Base-by-base conservation (phyloP, 2,329 filamentous ascomycete genomes). In the Lasiodiplodia gonubiensis region DNA sequence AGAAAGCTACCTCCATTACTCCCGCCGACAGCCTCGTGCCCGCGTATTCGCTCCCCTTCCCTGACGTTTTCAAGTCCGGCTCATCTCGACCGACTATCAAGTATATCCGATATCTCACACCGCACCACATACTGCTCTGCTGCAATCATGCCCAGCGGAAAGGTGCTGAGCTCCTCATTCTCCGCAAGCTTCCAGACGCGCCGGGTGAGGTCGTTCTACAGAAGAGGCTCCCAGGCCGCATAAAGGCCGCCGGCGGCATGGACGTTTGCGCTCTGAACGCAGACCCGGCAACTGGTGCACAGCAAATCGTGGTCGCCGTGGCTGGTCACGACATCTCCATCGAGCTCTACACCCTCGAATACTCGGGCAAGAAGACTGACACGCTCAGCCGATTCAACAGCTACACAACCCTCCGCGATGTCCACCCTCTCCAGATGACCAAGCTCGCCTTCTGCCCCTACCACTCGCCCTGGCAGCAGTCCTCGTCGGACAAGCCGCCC, bases 261-360 rank as follows among this genome's bases (percentile, higher is more conserved):
- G 92, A 95, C 61, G 88, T 94, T 60, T 88, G 88, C 68, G 88
- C 90, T 68, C 84, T 97, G 5, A 81, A 86, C 12, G 80, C 85
- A 0, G 82, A 85, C 21, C 49, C 57, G 21, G 80, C 85, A 1
- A 81, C 88, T 63, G 87, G 86, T 64, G 88, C 91, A 68, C 87
- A 89, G 55, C 93, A 97, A 79, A 91, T 93, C 70, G 86, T 91
- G 55, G 85, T 97, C 71, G 94, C 93, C 7, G 88, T 96, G 16
- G 91, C 92, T 2, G 90, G 90, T 10, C 90, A 91, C 72, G 92
- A 96, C 77, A 88, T 89, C 69, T 93, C 92, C 12, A 89, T 97
- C 70, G 88, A 87, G 5, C 81, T 97, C 33, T 91, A 90, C 78
- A 94, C 92, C 0, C 81, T 97, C 68, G 91, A 96, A 70, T 91